phyloP scores from a whole-genome alignment of 768 basidiomycete genomes.

The Macrolepiota dolichaula region DNA sequence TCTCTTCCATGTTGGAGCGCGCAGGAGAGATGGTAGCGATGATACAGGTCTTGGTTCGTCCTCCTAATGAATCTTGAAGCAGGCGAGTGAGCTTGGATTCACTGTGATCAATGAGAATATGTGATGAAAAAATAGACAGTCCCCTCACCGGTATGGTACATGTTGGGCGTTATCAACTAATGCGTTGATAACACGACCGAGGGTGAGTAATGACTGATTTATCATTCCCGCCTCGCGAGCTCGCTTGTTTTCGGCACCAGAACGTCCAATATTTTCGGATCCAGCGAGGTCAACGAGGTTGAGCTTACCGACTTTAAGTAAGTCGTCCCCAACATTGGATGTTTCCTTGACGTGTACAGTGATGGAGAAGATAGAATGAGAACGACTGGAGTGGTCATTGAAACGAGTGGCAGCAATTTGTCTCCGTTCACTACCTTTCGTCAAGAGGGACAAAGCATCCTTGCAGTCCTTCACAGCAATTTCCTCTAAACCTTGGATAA shows the following conservation, averaged over 20 bases:
- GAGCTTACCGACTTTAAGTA: slow-evolving; percentile 90
- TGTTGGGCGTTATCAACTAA: slow-evolving; percentile 90
- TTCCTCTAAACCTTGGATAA: slow-evolving; percentile 96
- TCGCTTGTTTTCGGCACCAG: slow-evolving; percentile 91
- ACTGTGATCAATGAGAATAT: slow-evolving; percentile 32
- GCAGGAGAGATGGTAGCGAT: slow-evolving; percentile 96
- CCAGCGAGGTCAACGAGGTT: slow-evolving; percentile 98
- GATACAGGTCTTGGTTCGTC: slow-evolving; percentile 95
- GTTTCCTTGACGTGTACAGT: slow-evolving; percentile 91
- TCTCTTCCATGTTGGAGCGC: slow-evolving; percentile 93
- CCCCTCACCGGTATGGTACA: slow-evolving; percentile 83
- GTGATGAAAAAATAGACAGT: neutral
- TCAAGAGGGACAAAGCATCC: slow-evolving; percentile 80
- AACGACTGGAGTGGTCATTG: slow-evolving; percentile 96
- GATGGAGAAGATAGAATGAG: slow-evolving; percentile 97
- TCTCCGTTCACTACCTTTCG: slow-evolving; percentile 85
- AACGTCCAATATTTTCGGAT: slow-evolving; percentile 94
- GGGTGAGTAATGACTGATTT: slow-evolving; percentile 94
- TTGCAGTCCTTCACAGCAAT: slow-evolving; percentile 75
- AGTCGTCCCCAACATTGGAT: slow-evolving; percentile 74
- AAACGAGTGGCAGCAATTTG: slow-evolving; percentile 97
- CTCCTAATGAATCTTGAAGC: slow-evolving; percentile 98
- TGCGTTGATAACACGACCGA: slow-evolving; percentile 94
- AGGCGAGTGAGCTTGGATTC: slow-evolving; percentile 98
- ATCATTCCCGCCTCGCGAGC: slow-evolving; percentile 99